These are phyloP conservation scores for Lipomyces yamadae DNA, from an alignment of 805 yeast species.

Conservation along the genomic window DNA sequence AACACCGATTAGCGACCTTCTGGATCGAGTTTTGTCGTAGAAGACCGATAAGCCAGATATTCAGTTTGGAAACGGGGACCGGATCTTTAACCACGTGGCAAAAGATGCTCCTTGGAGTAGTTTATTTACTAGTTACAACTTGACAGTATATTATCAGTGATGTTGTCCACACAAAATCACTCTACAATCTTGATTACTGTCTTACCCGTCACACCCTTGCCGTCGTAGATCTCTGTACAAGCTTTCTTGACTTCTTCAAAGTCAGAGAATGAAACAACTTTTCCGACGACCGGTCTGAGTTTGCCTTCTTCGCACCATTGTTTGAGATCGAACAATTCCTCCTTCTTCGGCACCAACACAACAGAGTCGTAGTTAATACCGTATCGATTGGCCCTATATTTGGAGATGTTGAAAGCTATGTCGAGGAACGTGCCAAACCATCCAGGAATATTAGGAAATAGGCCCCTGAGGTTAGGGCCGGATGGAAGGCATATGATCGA, in stretches of 20 bases:
- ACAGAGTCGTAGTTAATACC: conserved; percentile 20
- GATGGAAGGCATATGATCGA: conserved; percentile 30
- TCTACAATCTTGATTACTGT: conserved; percentile 25
- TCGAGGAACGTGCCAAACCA: conserved; percentile 9
- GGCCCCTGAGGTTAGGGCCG: conserved; percentile 2
- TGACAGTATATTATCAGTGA: no score
- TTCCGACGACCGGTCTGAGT: conserved; percentile 31
- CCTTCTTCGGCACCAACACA: conserved; percentile 14
- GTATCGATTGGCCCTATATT: conserved; percentile 16
- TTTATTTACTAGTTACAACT: no score
- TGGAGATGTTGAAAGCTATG: conserved; percentile 4
- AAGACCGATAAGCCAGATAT: neutral
- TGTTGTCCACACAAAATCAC: neutral
- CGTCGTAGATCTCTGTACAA: conserved; percentile 23
- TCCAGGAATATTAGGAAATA: conserved; percentile 3
- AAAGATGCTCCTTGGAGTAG: neutral
- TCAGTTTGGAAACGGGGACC: neutral
- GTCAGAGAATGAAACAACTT: conserved; percentile 18
- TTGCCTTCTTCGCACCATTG: conserved; percentile 32
- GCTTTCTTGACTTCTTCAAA: conserved; percentile 27
- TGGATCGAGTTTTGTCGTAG: neutral
- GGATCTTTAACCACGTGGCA: neutral
- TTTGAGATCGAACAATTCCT: conserved; percentile 17
- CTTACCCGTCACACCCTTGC: conserved; percentile 36
- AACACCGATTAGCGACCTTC: neutral